Base-by-base conservation (phyloP, 1,284 basidiomycete genomes). In the Kalmanozyma brasiliensis region DNA sequence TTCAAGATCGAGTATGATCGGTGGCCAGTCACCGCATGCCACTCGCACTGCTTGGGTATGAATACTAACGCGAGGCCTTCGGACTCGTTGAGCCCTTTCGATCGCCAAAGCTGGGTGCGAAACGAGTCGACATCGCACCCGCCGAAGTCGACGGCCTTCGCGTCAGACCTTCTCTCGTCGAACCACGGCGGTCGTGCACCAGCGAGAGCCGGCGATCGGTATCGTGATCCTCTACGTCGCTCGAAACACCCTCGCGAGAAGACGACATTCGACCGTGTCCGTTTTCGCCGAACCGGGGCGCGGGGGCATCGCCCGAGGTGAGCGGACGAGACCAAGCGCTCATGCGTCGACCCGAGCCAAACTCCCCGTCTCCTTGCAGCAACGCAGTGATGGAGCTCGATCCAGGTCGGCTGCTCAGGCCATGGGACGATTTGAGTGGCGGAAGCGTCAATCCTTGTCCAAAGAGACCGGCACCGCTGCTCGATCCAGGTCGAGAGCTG, bases 91-190 rank as follows among this genome's bases (percentile, higher is more conserved):
- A 62, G 19, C 47, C 51, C 29, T 49, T 35, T n/a, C 51, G 48
- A 14, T 52, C 44, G 23, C 44, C 55, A 29, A 45, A 52, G 16
- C 52, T 69, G 2, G 59, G 48, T 19, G 58, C 61, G 19, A 65
- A 70, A 16, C 62, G 57, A 13, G 67, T 65, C 38, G 60, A 57
- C 19, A 57, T 62, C 1, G 61, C 67, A 29, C 67, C 67, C 17
- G 67, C 67, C 8, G 61, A 65, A 6, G 67, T 70, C n/a, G 61
- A 70, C 14, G 67, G 67, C 14, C 67, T 38, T 29, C 62, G 46
- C 45, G 37, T 37, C 23, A 65, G 51, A 10, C 43, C 58, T 10
- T 60, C 57, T 3, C 52, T 32, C 14, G 53, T 44, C 9, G 67
- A 47, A 14, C 36, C 53, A n/a, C 43, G 45, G 6, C 40, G 45